Base-by-base conservation (phyloP, 2,329 filamentous ascomycete species). In the Mycosphaerella sp. region DNA sequence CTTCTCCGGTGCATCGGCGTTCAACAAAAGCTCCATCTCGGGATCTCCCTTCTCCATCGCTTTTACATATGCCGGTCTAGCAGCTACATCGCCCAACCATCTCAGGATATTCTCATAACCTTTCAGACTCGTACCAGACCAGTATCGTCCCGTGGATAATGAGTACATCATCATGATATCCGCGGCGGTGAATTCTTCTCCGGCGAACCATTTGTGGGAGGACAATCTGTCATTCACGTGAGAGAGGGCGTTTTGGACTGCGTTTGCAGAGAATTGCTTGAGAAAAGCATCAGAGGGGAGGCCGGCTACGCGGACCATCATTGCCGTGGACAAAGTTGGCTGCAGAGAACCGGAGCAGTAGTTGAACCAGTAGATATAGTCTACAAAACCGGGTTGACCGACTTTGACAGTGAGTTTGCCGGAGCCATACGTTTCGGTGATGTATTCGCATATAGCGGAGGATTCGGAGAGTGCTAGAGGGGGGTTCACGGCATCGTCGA, bases 101-200 rank as follows among this genome's bases (percentile, higher is more conserved):
- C 56, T 50, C 50, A 68, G 39, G 13, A 69, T 59, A 25, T 58
- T 53, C 17, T 50, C 42, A 49, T 64, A 67, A 6, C 28, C n/a
- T 12, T 30, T 30, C 10, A 46, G 32, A 37, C 43, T 46, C 10
- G 4, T 32, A 12, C 10, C 30, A 34, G 30, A 34, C 30, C 30
- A 84, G 43, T 71, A 70, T 13, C 82, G 70, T 71, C 79, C 74
- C 2, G 80, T 85, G 0, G 80, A 82, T 27, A 86, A 67, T 12
- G 73, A 70, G 60, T 77, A 84, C 0, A 81, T 71, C 4, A 67
- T 70, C 79, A 86, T 84, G 32, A 84, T 70, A 64, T 87, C 84
- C 1, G 82, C 83, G 1, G 73, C 79, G 0, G 79, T 84, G 51
- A 86, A 79, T 41, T 81, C 72, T 0, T 74, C 68, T 1, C 82